Evolutionary conservation across 495 filamentous ascomycete genomes (phyloP), one percentile per base, ranked within the genome.

Genomic region (Hypoxylon perforatum): DNA sequence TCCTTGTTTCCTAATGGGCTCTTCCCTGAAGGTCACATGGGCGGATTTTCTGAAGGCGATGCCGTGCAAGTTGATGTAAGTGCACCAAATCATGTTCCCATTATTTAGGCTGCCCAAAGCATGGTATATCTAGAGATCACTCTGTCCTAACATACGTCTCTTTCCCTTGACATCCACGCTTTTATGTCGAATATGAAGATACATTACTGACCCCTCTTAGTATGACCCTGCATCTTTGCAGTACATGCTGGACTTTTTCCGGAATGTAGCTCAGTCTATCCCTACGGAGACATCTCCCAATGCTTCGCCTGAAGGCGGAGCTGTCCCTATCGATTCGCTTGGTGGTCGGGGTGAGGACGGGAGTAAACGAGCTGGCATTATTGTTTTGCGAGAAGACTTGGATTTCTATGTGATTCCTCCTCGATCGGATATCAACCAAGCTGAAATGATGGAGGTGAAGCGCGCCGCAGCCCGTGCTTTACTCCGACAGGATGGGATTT

Each of bases 181-280:
- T 56, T 78, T 63, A 77, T 79, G 35, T 76, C 75, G 65, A 83
- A 84, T 76, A 75, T 77, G 66, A 65, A 82, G 71, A 76, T 85
- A 85, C 69, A 73, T 83, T 78, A 81, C 87, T 90, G 77, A 91
- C 83, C 75, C 65, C 54, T 77, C 82, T 59, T 81, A 99, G 95
- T 99, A 98, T 79, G 95, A 99, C 76, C 94, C 95, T 25, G 87
- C 88, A 22, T 97, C 93, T 35, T 86, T 99, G 22, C 92, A 97
- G 77, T 99, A 98, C 81, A 99, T 99, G 96, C 86, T 99, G 48
- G 95, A 98, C 66, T 99, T 99, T 80, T 99, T 99, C 83, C 92
- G 95, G 41, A 88, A 87, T 50, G 94, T 99, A 52, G 94, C 95
- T 28, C 92, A 97, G 73, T 94, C 91, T 25, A 97, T 99, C 52